Evolutionary conservation across 1,284 basidiomycete species (phyloP), one percentile per base, ranked within the genome.

Genomic region (Schizophyllum commune): DNA sequence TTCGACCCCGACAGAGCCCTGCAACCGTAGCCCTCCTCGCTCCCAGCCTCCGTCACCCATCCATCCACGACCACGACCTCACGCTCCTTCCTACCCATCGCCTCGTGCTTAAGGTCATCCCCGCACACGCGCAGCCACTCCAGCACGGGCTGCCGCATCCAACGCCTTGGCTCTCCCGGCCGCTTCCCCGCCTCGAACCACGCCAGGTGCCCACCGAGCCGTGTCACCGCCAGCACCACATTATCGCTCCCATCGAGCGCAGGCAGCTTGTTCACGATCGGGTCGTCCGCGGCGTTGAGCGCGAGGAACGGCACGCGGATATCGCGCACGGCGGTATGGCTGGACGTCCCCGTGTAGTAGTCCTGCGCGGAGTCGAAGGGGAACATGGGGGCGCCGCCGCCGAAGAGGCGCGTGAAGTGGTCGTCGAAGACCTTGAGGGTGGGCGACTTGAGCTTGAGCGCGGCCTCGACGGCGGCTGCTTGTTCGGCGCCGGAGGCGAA

Each of bases 231-330:
- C 67, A 91, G 81, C 8, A 87, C 82, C 13, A 94, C 83, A 1
- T 77, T 77, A 63, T 88, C 91, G 15, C 77, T 77, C 61, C 80
- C 76, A 4, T 81, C 77, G 62, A 84, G 77, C 64, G 80, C 77
- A 4, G 86, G 91, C 34, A 88, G 74, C 60, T 81, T 79, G 59
- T 75, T 82, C 63, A 87, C 88, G 27, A 98, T 86, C 1, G 97
- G 97, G 74, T 99, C 96, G 73, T 99, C 96, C 55, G 84, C 83
- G 0, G 96, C 85, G 70, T 94, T 96, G 66, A 99, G 82, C 5
- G 89, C 86, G 6, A 99, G 79, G 68, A 91, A 84, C 21, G 90
- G 90, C 55, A 92, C 82, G 34, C 76, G 78, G 62, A 92, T 78
- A 60, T 81, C 74, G 58, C 73, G 74, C 20, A 92, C 74, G 27